Evolutionary conservation across 768 basidiomycete species (phyloP), one percentile per base, ranked within the genome.

Genomic region (Naematelia aurantialba): DNA sequence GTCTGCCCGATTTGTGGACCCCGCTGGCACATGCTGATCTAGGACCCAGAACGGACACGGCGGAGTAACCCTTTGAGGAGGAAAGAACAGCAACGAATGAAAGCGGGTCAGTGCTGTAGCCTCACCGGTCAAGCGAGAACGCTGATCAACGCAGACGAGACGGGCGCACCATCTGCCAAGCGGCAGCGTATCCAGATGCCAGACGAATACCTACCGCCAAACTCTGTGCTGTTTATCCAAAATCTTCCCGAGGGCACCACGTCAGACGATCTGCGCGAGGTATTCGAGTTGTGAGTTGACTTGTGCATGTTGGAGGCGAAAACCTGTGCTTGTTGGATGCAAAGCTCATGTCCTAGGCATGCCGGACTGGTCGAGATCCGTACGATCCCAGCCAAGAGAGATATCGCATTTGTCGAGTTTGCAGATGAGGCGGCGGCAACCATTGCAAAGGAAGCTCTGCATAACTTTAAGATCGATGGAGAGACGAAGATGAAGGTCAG

Each of bases 321-420:
- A n/a, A n/a, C 46, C 21, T 26, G 46, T 26, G 25, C 46, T 10
- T 47, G 34, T 8, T 17, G 34, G 17, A 8, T 39, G 34, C 8
- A 8, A 39, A 8, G 8, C 27, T 24, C 12, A 59, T 52, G 27
- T 34, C 48, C 47, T 39, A 94, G 92, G 79, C 93, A 96, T 79
- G 89, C 93, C 58, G 94, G 93, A 73, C 78, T 99, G 57, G 78
- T 94, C 85, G 92, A 98, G 82, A 92, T 99, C 10, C 93, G 96
- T 82, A 91, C 93, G 71, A 94, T 99, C 74, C 91, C 94, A 44
- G 92, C 91, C 47, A 93, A 96, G 79, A 87, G 87, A 74, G 93
- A 94, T 76, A 98, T 98, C 63, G 96, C 94, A 0, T 99, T 99
- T 82, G 92, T 99, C 79, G 96, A 99, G 76, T 99, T 88, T 68